Percentiles rank a stretch among this genome's conserved stretches.
phyloP scores from a whole-genome alignment of 2,329 filamentous ascomycete species.

The Calonectria pteridis region DNA sequence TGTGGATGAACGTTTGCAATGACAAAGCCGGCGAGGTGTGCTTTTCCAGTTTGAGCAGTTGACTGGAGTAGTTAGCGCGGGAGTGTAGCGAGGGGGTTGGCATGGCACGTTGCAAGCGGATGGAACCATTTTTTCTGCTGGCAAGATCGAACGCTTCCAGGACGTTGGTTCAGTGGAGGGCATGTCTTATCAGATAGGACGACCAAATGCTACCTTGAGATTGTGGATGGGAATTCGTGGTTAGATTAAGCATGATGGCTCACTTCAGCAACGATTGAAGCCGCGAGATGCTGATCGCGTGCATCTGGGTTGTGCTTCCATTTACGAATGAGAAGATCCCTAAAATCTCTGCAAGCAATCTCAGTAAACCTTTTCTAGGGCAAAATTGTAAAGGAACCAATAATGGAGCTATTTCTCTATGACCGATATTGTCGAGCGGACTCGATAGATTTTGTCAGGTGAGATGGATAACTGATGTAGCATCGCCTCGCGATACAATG shows the following conservation, averaged over 20 bases:
- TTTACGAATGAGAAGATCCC: background rate
- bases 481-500: background rate
- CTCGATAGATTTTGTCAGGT: no score
- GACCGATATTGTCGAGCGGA: no score
- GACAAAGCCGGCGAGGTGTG: background rate
- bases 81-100: background rate
- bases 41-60: background rate
- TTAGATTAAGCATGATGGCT: background rate
- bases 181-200: background rate
- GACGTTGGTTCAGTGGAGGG: background rate
- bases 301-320: background rate
- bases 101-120: slow-evolving; percentile 8
- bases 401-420: background rate
- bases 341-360: no score
- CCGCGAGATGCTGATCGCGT: background rate
- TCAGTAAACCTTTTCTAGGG: no score
- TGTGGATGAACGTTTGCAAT: background rate
- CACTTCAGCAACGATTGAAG: background rate
- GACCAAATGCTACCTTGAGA: background rate
- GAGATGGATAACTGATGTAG: background rate
- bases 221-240: background rate
- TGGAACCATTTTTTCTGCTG: background rate
- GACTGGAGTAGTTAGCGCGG: background rate
- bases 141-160: background rate
- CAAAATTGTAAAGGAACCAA: background rate